Evolutionary conservation across 139 green algal genomes (phyloP).

Genomic region (Raphidocelis subcapitata): DNA sequence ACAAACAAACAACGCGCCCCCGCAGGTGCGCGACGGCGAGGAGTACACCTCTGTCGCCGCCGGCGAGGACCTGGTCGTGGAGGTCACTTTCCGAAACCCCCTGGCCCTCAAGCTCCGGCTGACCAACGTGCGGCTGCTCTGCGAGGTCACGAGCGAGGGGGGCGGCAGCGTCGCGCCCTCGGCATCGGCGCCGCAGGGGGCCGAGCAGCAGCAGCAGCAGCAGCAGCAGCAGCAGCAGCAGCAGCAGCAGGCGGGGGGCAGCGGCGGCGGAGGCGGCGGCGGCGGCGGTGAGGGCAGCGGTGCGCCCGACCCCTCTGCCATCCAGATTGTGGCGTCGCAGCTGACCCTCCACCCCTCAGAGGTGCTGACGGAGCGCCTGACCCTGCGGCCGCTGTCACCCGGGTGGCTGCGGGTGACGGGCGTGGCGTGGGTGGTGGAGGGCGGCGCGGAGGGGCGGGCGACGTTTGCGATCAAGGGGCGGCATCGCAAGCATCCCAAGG

Average conservation of each 20-base stretch:
- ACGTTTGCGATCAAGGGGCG: conserved; percentile 50
- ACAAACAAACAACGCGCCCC: neutral
- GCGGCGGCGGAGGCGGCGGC: no score
- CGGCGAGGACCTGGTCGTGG: conserved; percentile 73
- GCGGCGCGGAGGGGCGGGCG: conserved; percentile 37
- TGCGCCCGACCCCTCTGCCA: no score
- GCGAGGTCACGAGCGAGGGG: conserved; percentile 8
- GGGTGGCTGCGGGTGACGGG: conserved; percentile 66
- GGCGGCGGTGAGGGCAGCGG: neutral
- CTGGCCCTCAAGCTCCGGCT: conserved; percentile 68
- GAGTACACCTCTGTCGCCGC: conserved; percentile 48
- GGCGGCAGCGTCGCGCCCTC: no score
- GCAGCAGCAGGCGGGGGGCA: neutral
- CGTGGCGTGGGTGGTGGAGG: conserved; percentile 66
- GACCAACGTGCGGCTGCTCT: conserved; percentile 59
- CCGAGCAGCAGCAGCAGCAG: neutral
- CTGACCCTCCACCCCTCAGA: conserved; percentile 28
- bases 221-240: neutral
- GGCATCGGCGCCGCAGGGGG: no score
- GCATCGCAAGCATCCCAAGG: conserved; percentile 47
- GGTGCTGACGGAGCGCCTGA: conserved; percentile 54
- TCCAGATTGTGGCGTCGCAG: neutral
- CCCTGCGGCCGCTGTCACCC: conserved; percentile 40
- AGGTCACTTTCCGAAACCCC: conserved; percentile 79
- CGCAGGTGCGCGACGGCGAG: conserved; percentile 28